Base-by-base conservation (phyloP, 1,284 basidiomycete genomes). In the Cutaneotrichosporon sp. region DNA sequence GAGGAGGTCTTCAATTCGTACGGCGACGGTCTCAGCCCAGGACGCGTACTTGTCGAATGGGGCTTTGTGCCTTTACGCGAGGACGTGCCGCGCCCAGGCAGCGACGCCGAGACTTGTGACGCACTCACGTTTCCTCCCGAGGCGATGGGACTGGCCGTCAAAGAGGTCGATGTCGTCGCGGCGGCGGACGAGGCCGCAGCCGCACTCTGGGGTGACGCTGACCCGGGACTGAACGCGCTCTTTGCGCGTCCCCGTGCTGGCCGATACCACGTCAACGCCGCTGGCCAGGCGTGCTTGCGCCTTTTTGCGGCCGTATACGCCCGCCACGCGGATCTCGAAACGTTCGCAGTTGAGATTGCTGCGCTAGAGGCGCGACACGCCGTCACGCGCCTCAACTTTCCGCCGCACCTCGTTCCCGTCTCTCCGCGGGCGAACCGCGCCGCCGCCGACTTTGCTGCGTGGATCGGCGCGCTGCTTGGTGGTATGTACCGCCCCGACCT, bases 1-100 rank as follows among this genome's bases (percentile, higher is more conserved):
- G 76, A 78, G 12, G 85, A 94, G 66, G 79, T 92, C 7, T 90
- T 83, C 79, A 96, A 94, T 73, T 87, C 86, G 2, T 96, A 94
- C 70, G 90, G 90, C 33, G 80, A 72, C 13, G 75, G 71, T 3
- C 77, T 88, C n/a, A 77, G 78, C 10, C 88, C 89, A 67, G 83
- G 85, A 0, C 76, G 84, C 54, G 78, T 90, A 12, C 76, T 90
- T 33, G 78, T 78, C 26, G 83, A 83, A 53, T 91, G 90, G 74
- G 88, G 88, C 0, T 91, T 90, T 68, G 51, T 59, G 68, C 57
- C 57, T 1, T 22, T 14, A 4, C 47, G 52, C 7, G 48, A 33
- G n/a, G 42, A 40, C 8, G 37, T 22, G 8, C 35, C 34, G 26
- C 26, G 26, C 7, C 7, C 26, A 10, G 10, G 26, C 26, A 30